Base-by-base conservation (phyloP, 192 early-diverging fungal genomes). In the Polychytrium aggregatum region DNA sequence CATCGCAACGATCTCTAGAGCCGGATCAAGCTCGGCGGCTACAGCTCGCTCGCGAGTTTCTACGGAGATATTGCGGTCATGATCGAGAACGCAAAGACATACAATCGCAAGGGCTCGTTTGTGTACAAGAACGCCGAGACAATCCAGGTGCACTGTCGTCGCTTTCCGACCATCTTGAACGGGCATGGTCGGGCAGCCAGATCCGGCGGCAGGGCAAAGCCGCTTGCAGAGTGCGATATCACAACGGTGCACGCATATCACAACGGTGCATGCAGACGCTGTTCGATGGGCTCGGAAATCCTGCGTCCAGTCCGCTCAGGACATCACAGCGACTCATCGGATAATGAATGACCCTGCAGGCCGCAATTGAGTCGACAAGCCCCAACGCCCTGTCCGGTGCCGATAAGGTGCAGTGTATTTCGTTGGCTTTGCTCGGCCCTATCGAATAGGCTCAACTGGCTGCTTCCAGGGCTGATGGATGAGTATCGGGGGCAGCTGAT, bases 1-100 rank as follows among this genome's bases (percentile, higher is more conserved):
- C n/a, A n/a, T n/a, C n/a, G n/a, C n/a, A n/a, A n/a, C n/a, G n/a
- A n/a, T n/a, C n/a, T n/a, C n/a, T n/a, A n/a, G n/a, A n/a, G n/a
- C n/a, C n/a, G n/a, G n/a, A n/a, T n/a, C n/a, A n/a, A n/a, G n/a
- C n/a, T n/a, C n/a, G n/a, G n/a, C n/a, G n/a, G n/a, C n/a, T n/a
- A n/a, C n/a, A n/a, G n/a, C n/a, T n/a, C 67, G 26, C 57, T 88
- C 28, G 65, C 71, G 13, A 70, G 71, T 22, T 90, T 91, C 53
- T 68, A 76, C 53, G 62, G 62, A n/a, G 92, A 96, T 57, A 71
- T 92, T 52, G 61, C 70, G 27, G 56, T 76, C 39, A 80, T 96
- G 65, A 85, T 89, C 57, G 78, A 85, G 50, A 96, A 96, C 50
- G 92, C 92, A 13, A 86, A 79, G 52, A 73, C 74, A 24, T 95